Percentiles rank a stretch among this genome's conserved stretches.
Evolutionary conservation across 257 asterid species (phyloP).

Genomic region (Nicotiana attenuata): DNA sequence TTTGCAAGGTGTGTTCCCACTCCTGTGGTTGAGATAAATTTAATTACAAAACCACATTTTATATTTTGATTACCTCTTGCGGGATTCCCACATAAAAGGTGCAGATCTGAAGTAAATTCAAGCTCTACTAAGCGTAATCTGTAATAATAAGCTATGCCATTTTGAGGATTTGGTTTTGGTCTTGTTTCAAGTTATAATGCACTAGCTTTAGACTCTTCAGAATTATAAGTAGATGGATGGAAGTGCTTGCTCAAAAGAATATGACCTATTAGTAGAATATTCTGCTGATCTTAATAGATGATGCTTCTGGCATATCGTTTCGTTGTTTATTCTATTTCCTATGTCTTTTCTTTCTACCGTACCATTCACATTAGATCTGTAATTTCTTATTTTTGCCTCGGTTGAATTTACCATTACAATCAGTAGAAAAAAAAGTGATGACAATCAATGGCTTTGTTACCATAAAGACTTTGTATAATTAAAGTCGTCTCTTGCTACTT

Average conservation of each 20-base stretch:
- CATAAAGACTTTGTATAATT: not conserved
- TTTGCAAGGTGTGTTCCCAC: not conserved
- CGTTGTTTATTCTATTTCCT: too few relatives aligned
- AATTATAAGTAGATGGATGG: not conserved
- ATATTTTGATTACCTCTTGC: not conserved
- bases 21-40: not conserved
- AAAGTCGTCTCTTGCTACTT: not conserved
- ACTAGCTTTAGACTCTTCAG: too few relatives aligned
- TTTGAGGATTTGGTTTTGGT: too few relatives aligned
- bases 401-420: not conserved
- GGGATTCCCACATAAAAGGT: not conserved
- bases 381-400: not conserved
- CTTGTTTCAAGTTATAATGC: too few relatives aligned
- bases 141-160: too few relatives aligned
- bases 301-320: not conserved
- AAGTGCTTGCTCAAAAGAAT: not conserved
- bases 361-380: not conserved
- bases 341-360: too few relatives aligned
- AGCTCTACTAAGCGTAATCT: too few relatives aligned
- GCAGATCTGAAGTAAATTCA: not conserved
- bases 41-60: not conserved
- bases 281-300: not conserved
- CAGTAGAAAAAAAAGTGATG: not conserved
- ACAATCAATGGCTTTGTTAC: not conserved
- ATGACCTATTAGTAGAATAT: not conserved